Evolutionary conservation across 208 protist species (phyloP).

Genomic region (Leishmania arabica): DNA sequence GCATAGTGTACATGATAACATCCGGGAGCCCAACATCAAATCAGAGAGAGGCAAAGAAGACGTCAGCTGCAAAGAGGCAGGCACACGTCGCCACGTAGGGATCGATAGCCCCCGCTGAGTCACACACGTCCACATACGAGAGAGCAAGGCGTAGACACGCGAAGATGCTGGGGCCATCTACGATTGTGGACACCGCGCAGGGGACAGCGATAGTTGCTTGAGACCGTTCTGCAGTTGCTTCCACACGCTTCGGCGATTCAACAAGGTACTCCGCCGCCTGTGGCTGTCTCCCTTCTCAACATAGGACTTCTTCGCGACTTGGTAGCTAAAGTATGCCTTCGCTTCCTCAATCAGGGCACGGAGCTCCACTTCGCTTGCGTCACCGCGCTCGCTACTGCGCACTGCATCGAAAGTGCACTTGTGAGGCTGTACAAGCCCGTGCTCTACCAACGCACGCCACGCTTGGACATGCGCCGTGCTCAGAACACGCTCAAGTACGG

Average conservation of each 20-base stretch:
- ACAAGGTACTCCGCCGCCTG: background rate
- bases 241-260: constrained; percentile 17
- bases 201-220: constrained; percentile 1
- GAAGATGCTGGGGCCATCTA: background rate
- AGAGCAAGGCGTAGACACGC: too few relatives aligned
- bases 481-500: constrained; percentile 35
- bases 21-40: background rate
- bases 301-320: constrained; percentile 8
- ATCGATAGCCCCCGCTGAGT: background rate
- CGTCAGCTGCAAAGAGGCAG: background rate
- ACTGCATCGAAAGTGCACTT: constrained; percentile 12
- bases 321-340: constrained; percentile 15
- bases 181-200: background rate
- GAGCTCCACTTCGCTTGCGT: constrained; percentile 15
- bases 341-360: constrained; percentile 21
- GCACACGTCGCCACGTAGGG: background rate
- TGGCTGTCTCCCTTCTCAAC: constrained; percentile 10
- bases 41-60: background rate
- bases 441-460: constrained; percentile 23
- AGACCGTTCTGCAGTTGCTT: background rate
- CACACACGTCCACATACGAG: background rate
- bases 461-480: constrained; percentile 19
- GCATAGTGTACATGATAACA: background rate
- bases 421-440: constrained; percentile 10
- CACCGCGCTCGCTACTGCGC: constrained; percentile 6